Percentiles rank a stretch among this genome's conserved stretches.
Evolutionary conservation across 1,284 basidiomycete species (phyloP).

Genomic region (Puccinia novopanici): DNA sequence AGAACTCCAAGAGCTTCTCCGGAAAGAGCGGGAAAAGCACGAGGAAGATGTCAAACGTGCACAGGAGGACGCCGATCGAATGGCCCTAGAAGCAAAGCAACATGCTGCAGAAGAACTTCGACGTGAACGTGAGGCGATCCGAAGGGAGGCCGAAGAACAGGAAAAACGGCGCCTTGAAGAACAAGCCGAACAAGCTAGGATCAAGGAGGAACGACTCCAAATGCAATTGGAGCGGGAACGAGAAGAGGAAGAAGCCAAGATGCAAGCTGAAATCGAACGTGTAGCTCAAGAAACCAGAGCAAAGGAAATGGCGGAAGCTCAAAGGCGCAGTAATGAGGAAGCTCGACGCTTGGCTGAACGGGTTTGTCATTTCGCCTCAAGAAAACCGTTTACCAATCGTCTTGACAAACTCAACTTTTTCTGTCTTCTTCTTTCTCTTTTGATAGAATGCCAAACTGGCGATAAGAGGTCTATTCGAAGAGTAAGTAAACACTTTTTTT

Average conservation of each 20-base stretch:
- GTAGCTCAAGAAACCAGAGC: constrained; percentile 5
- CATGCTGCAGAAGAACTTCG: neutral
- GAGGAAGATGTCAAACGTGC: neutral
- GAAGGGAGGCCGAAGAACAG: neutral
- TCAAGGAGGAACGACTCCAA: neutral
- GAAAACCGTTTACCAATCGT: neutral
- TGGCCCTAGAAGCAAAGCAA: neutral
- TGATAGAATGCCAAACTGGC: constrained; percentile 17
- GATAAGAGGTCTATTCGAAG: neutral
- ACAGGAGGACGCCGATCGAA: neutral
- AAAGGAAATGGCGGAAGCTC: neutral
- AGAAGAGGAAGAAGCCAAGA: constrained; percentile 12
- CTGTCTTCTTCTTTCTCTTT: neutral
- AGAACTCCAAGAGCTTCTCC: neutral
- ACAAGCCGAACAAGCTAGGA: neutral
- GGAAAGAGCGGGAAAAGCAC: neutral
- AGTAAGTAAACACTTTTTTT: constrained; percentile 1
- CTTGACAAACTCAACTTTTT: neutral
- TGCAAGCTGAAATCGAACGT: constrained; percentile 25
- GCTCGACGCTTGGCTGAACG: neutral
- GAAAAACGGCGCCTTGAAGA: constrained; percentile 1
- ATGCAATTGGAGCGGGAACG: neutral
- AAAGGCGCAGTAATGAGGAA: constrained; percentile 14
- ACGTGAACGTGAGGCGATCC: neutral
- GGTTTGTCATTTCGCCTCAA: neutral